Conservation (phyloP, 2,329 filamentous ascomycete genomes). For the Diaporthe aspalathi region DNA sequence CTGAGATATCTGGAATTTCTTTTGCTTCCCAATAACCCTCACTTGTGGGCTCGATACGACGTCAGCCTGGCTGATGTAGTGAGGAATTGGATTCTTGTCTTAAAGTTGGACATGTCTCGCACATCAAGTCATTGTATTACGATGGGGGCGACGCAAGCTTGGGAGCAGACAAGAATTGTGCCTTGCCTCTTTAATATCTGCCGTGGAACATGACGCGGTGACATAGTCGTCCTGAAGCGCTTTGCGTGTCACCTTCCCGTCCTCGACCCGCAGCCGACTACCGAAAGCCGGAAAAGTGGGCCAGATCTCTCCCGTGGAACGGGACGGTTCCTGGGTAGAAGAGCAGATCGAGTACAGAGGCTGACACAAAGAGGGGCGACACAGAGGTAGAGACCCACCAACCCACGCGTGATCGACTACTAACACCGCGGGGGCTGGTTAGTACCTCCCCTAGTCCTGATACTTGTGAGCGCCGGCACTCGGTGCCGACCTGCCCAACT, state of each 20-base stretch:
- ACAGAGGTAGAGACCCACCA: background rate
- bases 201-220: background rate
- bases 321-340: background rate
- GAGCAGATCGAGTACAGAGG: background rate
- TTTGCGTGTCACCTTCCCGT: background rate
- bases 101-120: too few species aligned
- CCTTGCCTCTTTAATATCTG: background rate
- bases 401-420: background rate
- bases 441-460: slow-evolving; percentile 5
- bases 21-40: background rate
- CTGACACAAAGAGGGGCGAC: background rate
- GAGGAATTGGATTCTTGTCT: background rate
- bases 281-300: slow-evolving; percentile 13
- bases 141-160: too few species aligned
- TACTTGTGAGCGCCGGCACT: background rate
- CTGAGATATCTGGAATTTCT: too few species aligned
- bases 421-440: background rate
- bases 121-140: too few species aligned
- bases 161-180: background rate
- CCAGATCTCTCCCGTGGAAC: background rate
- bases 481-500: slow-evolving; percentile 3
- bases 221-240: background rate
- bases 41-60: background rate
- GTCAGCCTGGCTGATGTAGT: background rate
- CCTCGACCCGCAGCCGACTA: slow-evolving; percentile 8